Evolutionary conservation across 2,329 filamentous ascomycete species (phyloP).

Genomic region (Xylaria multiplex): DNA sequence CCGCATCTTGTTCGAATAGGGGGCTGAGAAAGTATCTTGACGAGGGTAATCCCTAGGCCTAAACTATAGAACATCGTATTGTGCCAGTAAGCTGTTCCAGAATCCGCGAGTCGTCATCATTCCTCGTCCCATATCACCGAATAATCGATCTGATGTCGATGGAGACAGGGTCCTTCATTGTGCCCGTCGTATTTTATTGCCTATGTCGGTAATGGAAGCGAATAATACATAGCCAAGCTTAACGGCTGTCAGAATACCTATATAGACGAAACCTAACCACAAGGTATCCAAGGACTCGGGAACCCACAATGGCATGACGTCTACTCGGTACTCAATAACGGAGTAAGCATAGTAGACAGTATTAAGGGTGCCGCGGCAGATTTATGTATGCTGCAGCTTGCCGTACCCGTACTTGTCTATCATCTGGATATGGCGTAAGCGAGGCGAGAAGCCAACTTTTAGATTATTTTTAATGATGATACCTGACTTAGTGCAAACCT

Average conservation of each 20-base stretch:
- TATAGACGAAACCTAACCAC: constrained; percentile 30
- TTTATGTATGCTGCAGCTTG: constrained; percentile 35
- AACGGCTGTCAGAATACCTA: constrained; percentile 21
- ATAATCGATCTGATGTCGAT: neutral
- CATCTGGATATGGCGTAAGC: constrained; percentile 25
- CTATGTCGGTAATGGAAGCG: constrained; percentile 14
- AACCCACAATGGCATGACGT: constrained; percentile 26
- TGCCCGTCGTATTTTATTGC: constrained; percentile 11
- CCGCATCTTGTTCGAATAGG: neutral
- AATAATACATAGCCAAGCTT: constrained; percentile 20
- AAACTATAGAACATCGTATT: neutral
- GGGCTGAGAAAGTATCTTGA: neutral
- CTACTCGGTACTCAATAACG: constrained; percentile 18
- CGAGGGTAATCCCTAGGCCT: constrained; percentile 13
- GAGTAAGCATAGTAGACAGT: constrained; percentile 25
- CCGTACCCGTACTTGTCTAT: constrained; percentile 31
- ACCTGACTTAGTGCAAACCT: neutral
- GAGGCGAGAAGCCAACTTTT: constrained; percentile 16
- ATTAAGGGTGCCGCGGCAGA: constrained; percentile 33
- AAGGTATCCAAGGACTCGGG: constrained; percentile 27
- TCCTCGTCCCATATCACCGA: constrained; percentile 16
- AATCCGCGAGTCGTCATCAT: constrained; percentile 6
- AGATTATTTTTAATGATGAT: constrained; percentile 3
- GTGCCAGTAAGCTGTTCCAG: neutral
- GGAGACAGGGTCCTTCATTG: constrained; percentile 1